Evolutionary conservation across 1,284 basidiomycete species (phyloP).

Genomic region (Pterulicium gracile): DNA sequence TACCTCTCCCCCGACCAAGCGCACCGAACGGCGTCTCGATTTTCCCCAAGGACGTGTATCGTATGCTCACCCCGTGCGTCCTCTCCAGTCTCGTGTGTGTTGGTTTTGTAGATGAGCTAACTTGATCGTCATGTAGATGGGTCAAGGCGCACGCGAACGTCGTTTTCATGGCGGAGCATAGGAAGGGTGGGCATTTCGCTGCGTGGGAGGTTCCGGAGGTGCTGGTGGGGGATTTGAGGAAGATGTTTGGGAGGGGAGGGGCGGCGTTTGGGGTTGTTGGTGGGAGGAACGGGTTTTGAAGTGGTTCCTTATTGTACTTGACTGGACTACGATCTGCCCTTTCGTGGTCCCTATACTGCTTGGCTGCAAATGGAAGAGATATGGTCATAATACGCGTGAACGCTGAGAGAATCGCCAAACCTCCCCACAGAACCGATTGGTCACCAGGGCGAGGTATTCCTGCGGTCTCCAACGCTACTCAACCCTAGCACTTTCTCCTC

Average conservation of each 20-base stretch:
- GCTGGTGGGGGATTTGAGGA: conserved; percentile 5
- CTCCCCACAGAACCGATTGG: too few species aligned
- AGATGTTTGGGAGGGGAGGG: conserved; percentile 8
- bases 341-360: too few species aligned
- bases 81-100: too few species aligned
- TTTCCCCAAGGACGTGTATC: conserved; percentile 21
- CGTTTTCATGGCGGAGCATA: conserved; percentile 5
- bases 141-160: conserved; percentile 3
- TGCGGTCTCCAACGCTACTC: too few species aligned
- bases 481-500: too few species aligned
- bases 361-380: too few species aligned
- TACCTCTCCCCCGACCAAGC: not conserved
- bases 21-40: conserved; percentile 21
- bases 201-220: conserved; percentile 6
- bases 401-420: too few species aligned
- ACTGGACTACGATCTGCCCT: too few species aligned
- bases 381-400: too few species aligned
- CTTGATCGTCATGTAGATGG: not conserved
- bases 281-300: conserved; percentile 6
- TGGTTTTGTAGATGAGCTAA: too few species aligned
- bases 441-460: too few species aligned
- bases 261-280: conserved; percentile 6
- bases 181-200: conserved; percentile 8
- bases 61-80: not conserved
- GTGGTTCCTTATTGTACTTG: too few species aligned